Conservation (phyloP, 2,329 filamentous ascomycete genomes). For the Ophiostoma piceae region DNA sequence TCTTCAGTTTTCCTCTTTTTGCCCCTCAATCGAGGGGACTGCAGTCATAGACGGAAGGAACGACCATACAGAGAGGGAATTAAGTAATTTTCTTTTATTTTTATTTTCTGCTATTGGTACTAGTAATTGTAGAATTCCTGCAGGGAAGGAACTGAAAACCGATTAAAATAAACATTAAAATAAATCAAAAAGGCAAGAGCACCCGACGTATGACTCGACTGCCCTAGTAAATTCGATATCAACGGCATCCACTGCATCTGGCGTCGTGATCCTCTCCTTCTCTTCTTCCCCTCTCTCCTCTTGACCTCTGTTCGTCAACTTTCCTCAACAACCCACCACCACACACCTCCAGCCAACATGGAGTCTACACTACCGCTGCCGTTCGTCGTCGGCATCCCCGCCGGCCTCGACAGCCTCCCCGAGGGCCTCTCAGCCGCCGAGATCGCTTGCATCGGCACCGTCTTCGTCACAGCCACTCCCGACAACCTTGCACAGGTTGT, state of each 20-base stretch:
- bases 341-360: conserved; percentile 39
- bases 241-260: conserved; percentile 6
- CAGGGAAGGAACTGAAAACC: background rate
- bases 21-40: conserved; percentile 6
- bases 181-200: conserved; percentile 2
- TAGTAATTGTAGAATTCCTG: background rate
- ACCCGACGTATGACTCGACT: conserved; percentile 13
- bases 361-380: conserved; percentile 60
- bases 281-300: background rate
- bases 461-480: conserved; percentile 51
- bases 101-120: background rate
- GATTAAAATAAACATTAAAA: background rate
- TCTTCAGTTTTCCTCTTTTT: conserved; percentile 8
- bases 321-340: background rate
- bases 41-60: conserved; percentile 1
- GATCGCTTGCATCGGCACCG: conserved; percentile 53
- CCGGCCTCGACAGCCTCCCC: conserved; percentile 39
- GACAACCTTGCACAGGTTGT: conserved; percentile 40
- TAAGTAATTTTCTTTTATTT: background rate
- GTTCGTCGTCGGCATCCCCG: conserved; percentile 53
- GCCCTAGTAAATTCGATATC: conserved; percentile 2
- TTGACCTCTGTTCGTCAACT: background rate
- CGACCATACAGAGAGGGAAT: conserved; percentile 8
- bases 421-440: conserved; percentile 54
- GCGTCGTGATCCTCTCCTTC: background rate